Evolutionary conservation across 176 grass and related monocot species (phyloP).

Genomic region (Avena atlantica): DNA sequence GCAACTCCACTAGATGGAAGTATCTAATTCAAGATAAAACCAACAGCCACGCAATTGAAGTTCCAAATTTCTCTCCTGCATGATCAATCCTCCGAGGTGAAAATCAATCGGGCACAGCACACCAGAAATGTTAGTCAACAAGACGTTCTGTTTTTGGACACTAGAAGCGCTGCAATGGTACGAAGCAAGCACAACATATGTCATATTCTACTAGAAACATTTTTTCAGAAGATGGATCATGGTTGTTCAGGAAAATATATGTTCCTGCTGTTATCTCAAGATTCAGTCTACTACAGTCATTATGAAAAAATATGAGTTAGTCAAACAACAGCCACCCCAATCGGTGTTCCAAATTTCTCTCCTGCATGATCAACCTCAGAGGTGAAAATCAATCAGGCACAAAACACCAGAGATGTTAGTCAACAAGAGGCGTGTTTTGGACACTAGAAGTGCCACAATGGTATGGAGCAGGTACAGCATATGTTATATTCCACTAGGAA

Average conservation of each 20-base stretch:
- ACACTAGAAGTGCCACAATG: background rate
- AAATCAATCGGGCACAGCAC: background rate
- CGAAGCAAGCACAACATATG: background rate
- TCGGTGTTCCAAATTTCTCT: background rate
- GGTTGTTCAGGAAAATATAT: background rate
- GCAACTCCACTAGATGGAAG: background rate
- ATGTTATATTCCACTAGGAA: too few species aligned
- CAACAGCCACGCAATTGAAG: background rate
- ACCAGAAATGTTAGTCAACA: background rate
- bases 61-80: background rate
- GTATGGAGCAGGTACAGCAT: background rate
- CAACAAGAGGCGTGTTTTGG: background rate
- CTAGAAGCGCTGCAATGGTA: background rate
- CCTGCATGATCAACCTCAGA: background rate
- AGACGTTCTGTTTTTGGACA: background rate
- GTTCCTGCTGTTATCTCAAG: background rate
- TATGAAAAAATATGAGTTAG: too few species aligned
- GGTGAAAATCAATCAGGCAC: background rate
- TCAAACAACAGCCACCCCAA: background rate
- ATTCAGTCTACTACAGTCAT: background rate
- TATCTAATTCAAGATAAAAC: too few species aligned
- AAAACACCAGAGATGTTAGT: background rate
- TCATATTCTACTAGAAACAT: background rate
- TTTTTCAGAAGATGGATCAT: background rate
- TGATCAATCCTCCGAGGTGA: background rate